Conservation (phyloP, 1,284 basidiomycete genomes). For the Entoloma clypeatum region DNA sequence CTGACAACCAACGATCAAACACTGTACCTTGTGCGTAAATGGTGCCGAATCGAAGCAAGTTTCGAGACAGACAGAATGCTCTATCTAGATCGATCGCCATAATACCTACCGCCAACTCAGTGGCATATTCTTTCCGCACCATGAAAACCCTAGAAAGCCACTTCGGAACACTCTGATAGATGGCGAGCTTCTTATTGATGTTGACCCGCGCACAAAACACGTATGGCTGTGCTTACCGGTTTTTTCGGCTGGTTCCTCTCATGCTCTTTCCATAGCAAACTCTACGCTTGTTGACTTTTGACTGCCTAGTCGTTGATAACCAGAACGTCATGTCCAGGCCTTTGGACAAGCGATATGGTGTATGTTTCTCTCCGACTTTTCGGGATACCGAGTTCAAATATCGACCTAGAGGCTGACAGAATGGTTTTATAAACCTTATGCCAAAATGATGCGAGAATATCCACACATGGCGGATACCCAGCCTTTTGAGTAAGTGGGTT, state of each 20-base stretch:
- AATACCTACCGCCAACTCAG: slow-evolving; percentile 77
- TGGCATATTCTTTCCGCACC: slow-evolving; percentile 87
- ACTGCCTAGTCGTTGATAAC: slow-evolving; percentile 86
- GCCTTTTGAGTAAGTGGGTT: slow-evolving; percentile 78
- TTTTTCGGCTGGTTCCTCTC: slow-evolving; percentile 12
- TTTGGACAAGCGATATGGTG: slow-evolving; percentile 88
- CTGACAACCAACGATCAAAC: slow-evolving; percentile 61
- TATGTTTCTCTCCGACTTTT: slow-evolving; percentile 36
- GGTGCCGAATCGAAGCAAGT: not conserved
- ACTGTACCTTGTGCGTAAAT: slow-evolving; percentile 70
- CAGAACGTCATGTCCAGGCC: slow-evolving; percentile 84
- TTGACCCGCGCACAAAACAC: slow-evolving; percentile 68
- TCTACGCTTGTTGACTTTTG: slow-evolving; percentile 85
- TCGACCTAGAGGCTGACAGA: slow-evolving; percentile 67
- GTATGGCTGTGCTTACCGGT: slow-evolving; percentile 38
- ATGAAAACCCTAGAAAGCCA: slow-evolving; percentile 61
- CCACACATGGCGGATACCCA: slow-evolving; percentile 60
- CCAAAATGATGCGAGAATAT: slow-evolving; percentile 64
- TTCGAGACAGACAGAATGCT: not conserved
- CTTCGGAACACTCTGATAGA: slow-evolving; percentile 85
- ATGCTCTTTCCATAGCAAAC: slow-evolving; percentile 52
- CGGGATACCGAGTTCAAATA: not conserved
- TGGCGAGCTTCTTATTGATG: slow-evolving; percentile 92
- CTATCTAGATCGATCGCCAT: slow-evolving; percentile 86
- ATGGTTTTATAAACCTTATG: slow-evolving; percentile 83